phyloP scores from a whole-genome alignment of 208 protist species.

The Spironucleus salmonicida region DNA sequence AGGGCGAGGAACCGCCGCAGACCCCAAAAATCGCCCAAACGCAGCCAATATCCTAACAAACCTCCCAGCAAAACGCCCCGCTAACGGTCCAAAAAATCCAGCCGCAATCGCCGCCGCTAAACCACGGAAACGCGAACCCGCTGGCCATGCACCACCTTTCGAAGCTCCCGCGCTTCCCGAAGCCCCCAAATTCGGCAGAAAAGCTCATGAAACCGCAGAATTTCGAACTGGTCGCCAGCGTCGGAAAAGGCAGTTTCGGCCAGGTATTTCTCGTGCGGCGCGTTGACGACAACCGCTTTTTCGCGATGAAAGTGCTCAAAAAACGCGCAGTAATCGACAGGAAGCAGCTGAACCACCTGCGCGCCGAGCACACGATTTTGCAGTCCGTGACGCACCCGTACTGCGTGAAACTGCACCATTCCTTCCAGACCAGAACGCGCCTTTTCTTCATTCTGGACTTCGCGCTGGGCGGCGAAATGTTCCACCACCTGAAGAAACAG shows the following conservation, averaged over 20 bases:
- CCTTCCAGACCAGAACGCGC: slow-evolving; percentile 54
- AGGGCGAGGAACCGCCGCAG: not conserved
- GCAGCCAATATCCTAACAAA: not conserved
- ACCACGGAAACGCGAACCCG: not conserved
- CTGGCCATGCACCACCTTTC: not conserved
- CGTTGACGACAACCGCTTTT: slow-evolving; percentile 49
- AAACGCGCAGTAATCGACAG: slow-evolving; percentile 48
- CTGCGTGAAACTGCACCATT: slow-evolving; percentile 52
- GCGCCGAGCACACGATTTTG: slow-evolving; percentile 44
- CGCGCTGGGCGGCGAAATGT: slow-evolving; percentile 54
- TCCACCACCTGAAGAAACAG: slow-evolving; percentile 47
- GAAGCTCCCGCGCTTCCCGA: not conserved
- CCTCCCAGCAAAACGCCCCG: not conserved
- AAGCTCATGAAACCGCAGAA: slow-evolving; percentile 31
- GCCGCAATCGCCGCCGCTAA: not conserved
- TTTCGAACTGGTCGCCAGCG: slow-evolving; percentile 41
- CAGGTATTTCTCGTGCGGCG: slow-evolving; percentile 55
- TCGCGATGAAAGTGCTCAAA: slow-evolving; percentile 56
- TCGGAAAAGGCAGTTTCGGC: slow-evolving; percentile 48
- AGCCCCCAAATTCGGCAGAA: not conserved
- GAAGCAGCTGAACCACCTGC: slow-evolving; percentile 45
- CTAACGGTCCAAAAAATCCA: not conserved
- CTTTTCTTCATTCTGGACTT: slow-evolving; percentile 54
- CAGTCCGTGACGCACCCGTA: slow-evolving; percentile 48
- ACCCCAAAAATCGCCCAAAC: not conserved